Base-by-base conservation (phyloP, 208 protist genomes). In the Crithidia thermophila region DNA sequence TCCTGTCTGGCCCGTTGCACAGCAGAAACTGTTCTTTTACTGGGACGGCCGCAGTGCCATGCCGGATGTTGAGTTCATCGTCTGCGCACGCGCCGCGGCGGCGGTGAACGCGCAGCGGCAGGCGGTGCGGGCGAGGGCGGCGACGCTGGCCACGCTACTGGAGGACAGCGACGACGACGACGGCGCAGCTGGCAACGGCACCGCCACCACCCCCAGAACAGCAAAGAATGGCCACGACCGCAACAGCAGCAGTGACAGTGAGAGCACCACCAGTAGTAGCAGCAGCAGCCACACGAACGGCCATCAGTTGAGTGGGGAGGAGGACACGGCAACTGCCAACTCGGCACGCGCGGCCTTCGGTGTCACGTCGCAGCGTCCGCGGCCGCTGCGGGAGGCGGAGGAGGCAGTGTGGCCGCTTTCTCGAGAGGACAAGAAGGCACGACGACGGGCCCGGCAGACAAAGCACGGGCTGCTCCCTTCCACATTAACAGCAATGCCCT, bases 61-160 rank as follows among this genome's bases (percentile, higher is more conserved):
- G 42, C 46, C 60, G 60, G 60, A 55, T 40, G 46, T 46, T 43
- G 60, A 66, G 60, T 55, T 66, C n/a, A 11, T 40, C 9, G 60
- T 66, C 16, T 39, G 31, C 13, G 47, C 40, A 0, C 40, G 46
- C 11, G 40, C 60, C 14, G 31, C 28, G 8, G 16, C 27, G 3
- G 31, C 33, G 20, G 47, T 52, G 0, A 33, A 52, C 3, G 23
- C 9, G 40, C 43, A 49, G 58, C 43, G 40, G 27, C 43, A n/a
- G 25, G 42, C 58, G 8, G 6, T 51, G 4, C 46, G 3, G 20
- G 46, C 23, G 9, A 8, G 49, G 5, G 49, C 49, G 4, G 49
- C 49, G 28, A 6, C 23, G 52, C 34, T 30, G 33, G 52, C 52
- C 2, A 13, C 52, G 5, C 34, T 58, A 13, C 34, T 58, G 34